Evolutionary conservation across 495 filamentous ascomycete species (phyloP).

Genomic region (Podospora appendiculata): DNA sequence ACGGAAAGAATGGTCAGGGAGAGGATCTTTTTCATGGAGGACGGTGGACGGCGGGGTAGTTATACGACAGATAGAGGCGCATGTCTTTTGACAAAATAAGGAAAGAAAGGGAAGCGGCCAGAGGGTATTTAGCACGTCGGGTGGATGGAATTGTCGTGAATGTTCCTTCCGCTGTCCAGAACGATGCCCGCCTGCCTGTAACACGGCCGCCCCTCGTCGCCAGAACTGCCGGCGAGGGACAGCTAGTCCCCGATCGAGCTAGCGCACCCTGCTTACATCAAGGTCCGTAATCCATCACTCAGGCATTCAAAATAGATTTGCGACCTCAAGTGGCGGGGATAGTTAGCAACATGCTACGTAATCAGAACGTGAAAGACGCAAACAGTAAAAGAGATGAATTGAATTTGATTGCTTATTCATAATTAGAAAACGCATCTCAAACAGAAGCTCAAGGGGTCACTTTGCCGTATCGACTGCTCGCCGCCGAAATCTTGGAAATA

Average conservation of each 20-base stretch:
- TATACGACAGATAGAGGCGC: neutral
- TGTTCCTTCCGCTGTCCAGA: neutral
- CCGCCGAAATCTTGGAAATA: no score
- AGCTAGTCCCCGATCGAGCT: neutral
- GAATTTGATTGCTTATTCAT: no score
- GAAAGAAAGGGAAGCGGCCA: neutral
- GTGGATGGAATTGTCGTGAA: neutral
- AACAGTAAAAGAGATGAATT: no score
- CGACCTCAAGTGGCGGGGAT: no score
- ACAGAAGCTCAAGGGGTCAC: no score
- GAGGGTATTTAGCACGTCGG: neutral
- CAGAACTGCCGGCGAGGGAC: neutral
- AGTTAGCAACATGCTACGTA: no score
- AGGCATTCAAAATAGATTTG: neutral
- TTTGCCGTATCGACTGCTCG: no score
- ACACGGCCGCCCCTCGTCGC: neutral
- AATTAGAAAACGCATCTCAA: no score
- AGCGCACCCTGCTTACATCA: constrained; percentile 13
- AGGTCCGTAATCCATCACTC: constrained; percentile 7
- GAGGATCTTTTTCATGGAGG: neutral
- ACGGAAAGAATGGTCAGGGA: neutral
- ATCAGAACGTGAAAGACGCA: no score
- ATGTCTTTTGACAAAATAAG: neutral
- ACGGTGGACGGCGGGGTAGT: neutral
- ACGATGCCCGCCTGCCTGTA: neutral